Conservation (phyloP, 768 basidiomycete genomes). For the Suillus subalutaceus region DNA sequence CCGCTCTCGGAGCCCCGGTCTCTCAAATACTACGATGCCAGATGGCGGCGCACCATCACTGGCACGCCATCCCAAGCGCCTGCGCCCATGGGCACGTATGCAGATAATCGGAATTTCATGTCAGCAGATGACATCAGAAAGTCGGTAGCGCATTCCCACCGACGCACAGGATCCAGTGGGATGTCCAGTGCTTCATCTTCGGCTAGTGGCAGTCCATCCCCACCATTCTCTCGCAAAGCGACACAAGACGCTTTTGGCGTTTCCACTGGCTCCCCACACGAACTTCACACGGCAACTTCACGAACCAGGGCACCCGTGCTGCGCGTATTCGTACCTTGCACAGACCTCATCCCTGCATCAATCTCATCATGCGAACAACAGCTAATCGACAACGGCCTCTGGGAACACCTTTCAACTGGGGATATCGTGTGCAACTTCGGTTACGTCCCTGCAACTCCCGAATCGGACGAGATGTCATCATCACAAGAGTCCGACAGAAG, state of each 20-base stretch:
- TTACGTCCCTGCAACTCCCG: constrained; percentile 55
- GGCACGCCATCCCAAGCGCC: neutral
- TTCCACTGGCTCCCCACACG: constrained; percentile 51
- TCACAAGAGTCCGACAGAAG: constrained; percentile 21
- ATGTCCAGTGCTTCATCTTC: constrained; percentile 51
- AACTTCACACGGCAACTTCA: constrained; percentile 60
- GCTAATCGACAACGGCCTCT: constrained; percentile 66
- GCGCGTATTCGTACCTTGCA: constrained; percentile 76
- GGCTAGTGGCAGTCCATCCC: constrained; percentile 24
- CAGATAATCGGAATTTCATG: constrained; percentile 30
- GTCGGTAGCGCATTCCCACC: constrained; percentile 36
- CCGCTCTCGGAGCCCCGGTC: constrained; percentile 49
- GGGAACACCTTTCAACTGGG: constrained; percentile 75
- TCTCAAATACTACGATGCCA: constrained; percentile 47
- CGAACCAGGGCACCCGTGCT: constrained; percentile 71
- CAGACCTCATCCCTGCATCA: constrained; percentile 46
- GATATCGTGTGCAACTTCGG: constrained; percentile 84
- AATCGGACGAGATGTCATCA: constrained; percentile 28
- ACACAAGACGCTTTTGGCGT: constrained; percentile 17
- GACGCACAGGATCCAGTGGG: constrained; percentile 47
- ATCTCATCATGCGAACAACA: constrained; percentile 68
- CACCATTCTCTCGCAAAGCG: constrained; percentile 23
- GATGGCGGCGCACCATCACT: constrained; percentile 48
- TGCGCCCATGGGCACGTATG: constrained; percentile 20
- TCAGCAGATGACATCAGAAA: constrained; percentile 44